phyloP scores from a whole-genome alignment of 1,284 basidiomycete genomes.

The Cryptococcus neoformans region DNA sequence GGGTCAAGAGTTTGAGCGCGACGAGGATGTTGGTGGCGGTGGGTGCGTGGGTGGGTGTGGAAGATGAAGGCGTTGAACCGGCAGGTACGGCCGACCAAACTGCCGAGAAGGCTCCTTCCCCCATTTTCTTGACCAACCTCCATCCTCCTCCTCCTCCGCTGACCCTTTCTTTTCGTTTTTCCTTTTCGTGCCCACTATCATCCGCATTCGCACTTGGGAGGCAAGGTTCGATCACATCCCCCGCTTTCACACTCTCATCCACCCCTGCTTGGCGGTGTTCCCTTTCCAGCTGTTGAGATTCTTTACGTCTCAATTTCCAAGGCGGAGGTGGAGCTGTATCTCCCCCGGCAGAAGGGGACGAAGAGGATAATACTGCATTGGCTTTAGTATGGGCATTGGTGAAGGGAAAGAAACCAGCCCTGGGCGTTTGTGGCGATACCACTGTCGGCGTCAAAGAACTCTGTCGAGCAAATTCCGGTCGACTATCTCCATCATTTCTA shows the following conservation, averaged over 20 bases:
- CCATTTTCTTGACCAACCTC: conserved; percentile 59
- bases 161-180: not conserved
- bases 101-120: conserved; percentile 69
- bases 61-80: not conserved
- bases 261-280: conserved; percentile 19
- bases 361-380: conserved; percentile 2
- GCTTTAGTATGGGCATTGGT: no score
- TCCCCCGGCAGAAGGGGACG: not conserved
- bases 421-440: no score
- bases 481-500: no score
- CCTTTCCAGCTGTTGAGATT: conserved; percentile 19
- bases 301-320: conserved; percentile 9
- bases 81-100: conserved; percentile 65
- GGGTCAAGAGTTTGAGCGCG: conserved; percentile 80
- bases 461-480: no score
- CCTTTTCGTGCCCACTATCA: conserved; percentile 7
- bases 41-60: not conserved
- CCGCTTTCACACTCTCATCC: conserved; percentile 17
- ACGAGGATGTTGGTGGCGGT: conserved; percentile 5
- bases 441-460: no score
- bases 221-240: conserved; percentile 22
- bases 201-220: not conserved
- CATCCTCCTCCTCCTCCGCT: conserved; percentile 14
- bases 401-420: no score
- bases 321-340: no score